Evolutionary conservation across 1,284 basidiomycete genomes (phyloP).

Genomic region (Pseudozyma hubeiensis): DNA sequence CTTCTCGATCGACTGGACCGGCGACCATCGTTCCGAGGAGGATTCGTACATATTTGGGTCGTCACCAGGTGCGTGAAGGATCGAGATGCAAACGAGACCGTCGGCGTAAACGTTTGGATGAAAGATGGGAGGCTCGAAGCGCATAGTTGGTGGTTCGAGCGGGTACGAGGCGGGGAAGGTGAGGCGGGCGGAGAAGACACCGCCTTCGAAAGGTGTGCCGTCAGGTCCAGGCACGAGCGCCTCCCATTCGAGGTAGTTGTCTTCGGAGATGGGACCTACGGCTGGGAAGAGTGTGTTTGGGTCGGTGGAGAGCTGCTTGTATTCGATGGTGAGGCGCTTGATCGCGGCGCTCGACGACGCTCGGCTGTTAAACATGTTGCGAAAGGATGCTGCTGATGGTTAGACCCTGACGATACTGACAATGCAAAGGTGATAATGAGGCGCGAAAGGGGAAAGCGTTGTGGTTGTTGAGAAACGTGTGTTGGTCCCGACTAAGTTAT

Average conservation of each 20-base stretch:
- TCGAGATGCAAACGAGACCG: constrained; percentile 97
- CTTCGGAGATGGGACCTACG: constrained; percentile 86
- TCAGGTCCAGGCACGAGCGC: constrained; percentile 95
- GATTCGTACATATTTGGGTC: constrained; percentile 80
- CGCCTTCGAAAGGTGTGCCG: constrained; percentile 98
- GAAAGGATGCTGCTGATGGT: neutral
- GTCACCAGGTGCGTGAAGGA: constrained; percentile 96
- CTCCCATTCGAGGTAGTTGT: constrained; percentile 98
- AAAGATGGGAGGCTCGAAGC: constrained; percentile 94
- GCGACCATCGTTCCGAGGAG: constrained; percentile 96
- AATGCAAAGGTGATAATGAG: too few relatives aligned
- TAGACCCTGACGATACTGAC: too few relatives aligned
- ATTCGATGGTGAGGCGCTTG: constrained; percentile 68
- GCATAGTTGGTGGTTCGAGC: constrained; percentile 76
- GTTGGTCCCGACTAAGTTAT: too few relatives aligned
- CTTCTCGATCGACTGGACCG: constrained; percentile 96
- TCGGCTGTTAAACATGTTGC: constrained; percentile 53
- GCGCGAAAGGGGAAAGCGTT: too few relatives aligned
- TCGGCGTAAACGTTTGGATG: constrained; percentile 98
- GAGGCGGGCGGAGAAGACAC: constrained; percentile 91
- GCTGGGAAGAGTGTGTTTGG: constrained; percentile 66
- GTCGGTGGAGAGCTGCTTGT: constrained; percentile 67
- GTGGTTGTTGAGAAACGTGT: too few relatives aligned
- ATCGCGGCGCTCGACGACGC: constrained; percentile 59
- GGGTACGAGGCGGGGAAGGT: constrained; percentile 74